Percentiles rank a stretch among this genome's conserved stretches.
These are phyloP conservation scores for Agrocybe praecox DNA, from an alignment of 768 basidiomycete species.

Conservation along the genomic window DNA sequence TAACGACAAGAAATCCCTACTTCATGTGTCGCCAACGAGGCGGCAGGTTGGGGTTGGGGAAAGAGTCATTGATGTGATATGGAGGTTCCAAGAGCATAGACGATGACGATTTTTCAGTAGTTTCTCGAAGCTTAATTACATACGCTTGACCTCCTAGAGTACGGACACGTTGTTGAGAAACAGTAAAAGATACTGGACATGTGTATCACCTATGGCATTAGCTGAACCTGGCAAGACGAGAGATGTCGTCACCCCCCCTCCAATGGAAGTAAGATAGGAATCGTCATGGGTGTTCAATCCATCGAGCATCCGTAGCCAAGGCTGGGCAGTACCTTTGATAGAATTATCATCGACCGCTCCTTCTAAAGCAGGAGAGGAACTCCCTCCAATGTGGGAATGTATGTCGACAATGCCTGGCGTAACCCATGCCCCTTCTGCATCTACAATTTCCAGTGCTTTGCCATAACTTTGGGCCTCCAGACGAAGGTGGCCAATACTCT, in stretches of 20 bases:
- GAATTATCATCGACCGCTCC: slow-evolving; percentile 63
- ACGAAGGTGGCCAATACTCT: slow-evolving; percentile 53
- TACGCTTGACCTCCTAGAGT: slow-evolving; percentile 24
- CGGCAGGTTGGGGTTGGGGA: slow-evolving; percentile 43
- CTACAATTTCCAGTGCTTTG: slow-evolving; percentile 48
- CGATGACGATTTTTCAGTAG: slow-evolving; percentile 67
- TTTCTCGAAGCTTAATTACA: slow-evolving; percentile 77
- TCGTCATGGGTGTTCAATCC: slow-evolving; percentile 83
- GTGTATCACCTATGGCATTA: slow-evolving; percentile 56
- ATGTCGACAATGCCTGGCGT: slow-evolving; percentile 76
- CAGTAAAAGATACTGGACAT: not conserved
- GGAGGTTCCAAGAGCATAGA: slow-evolving; percentile 81
- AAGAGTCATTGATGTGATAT: slow-evolving; percentile 55
- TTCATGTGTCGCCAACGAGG: slow-evolving; percentile 81
- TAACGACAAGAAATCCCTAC: slow-evolving; percentile 26
- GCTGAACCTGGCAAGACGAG: slow-evolving; percentile 77
- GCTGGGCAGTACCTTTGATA: slow-evolving; percentile 42
- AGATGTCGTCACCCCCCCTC: slow-evolving; percentile 81
- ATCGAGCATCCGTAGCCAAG: slow-evolving; percentile 76
- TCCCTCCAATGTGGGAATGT: slow-evolving; percentile 69
- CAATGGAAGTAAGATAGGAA: slow-evolving; percentile 65
- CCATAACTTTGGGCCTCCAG: slow-evolving; percentile 28
- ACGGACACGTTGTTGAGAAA: not conserved
- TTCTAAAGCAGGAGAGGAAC: slow-evolving; percentile 48
- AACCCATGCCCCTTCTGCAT: slow-evolving; percentile 74